Percentiles rank a stretch among this genome's conserved stretches.
Evolutionary conservation across 2,329 filamentous ascomycete genomes (phyloP).

Genomic region (Didymella sp.): DNA sequence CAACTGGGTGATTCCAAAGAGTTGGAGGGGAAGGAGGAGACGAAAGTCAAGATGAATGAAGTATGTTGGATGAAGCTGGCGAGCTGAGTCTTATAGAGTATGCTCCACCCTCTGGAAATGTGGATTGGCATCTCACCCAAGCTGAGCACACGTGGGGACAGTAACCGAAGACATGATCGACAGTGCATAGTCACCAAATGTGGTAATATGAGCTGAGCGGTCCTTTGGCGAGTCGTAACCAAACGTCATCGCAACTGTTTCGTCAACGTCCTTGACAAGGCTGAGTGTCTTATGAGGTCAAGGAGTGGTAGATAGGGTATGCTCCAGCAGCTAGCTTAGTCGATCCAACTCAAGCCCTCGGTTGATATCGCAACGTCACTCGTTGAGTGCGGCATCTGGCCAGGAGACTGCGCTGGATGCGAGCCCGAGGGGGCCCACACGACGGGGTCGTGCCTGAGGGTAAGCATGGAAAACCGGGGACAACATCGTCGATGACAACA

Average conservation of each 20-base stretch:
- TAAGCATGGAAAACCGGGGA: neutral
- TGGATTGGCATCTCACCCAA: neutral
- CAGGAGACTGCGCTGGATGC: neutral
- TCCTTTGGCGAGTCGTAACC: neutral
- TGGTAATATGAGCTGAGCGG: neutral
- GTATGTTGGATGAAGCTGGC: neutral
- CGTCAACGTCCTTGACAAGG: neutral
- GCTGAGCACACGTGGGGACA: neutral
- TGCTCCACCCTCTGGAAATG: neutral
- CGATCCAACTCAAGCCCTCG: neutral
- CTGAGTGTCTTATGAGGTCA: neutral
- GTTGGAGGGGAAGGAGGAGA: neutral
- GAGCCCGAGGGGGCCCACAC: neutral
- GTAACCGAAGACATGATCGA: neutral
- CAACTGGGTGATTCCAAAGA: neutral
- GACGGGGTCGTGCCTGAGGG: neutral
- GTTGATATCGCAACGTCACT: neutral
- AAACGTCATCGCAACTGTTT: neutral
- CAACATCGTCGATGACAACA: constrained; percentile 15
- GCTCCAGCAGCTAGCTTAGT: neutral
- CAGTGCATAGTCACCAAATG: neutral
- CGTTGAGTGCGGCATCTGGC: neutral
- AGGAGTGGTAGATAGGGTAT: neutral
- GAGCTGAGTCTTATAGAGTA: neutral
- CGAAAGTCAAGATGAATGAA: neutral